Conservation (phyloP, 2,329 filamentous ascomycete species). For the Cladobotryum mycophilum region DNA sequence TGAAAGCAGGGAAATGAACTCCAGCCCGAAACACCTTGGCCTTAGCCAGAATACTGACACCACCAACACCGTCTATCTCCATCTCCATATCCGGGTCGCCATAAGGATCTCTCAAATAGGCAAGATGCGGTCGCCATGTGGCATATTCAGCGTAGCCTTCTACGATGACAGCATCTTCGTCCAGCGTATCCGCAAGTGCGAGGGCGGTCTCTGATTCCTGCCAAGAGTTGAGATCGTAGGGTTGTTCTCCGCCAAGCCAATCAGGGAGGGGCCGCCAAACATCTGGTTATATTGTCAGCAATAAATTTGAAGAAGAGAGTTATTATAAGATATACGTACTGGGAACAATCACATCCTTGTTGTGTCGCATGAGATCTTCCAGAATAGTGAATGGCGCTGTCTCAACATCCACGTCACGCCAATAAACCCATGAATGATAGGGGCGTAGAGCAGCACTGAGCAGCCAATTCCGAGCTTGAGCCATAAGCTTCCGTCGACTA, state of each 20-base stretch:
- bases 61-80: constrained; percentile 97
- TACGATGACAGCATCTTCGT: constrained; percentile 97
- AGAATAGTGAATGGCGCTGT: constrained; percentile 95
- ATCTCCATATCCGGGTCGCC: constrained; percentile 99
- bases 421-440: constrained; percentile 98
- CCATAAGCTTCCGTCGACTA: constrained; percentile 91
- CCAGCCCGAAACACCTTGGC: constrained; percentile 91
- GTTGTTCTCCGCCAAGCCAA: constrained; percentile 97
- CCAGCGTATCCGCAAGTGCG: constrained; percentile 85
- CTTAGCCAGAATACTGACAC: constrained; percentile 95
- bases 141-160: constrained; percentile 98
- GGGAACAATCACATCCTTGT: constrained; percentile 97
- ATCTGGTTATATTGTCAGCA: constrained; percentile 49
- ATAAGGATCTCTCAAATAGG: constrained; percentile 92
- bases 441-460: constrained; percentile 87
- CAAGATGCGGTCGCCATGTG: constrained; percentile 94
- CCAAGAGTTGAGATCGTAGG: constrained; percentile 98
- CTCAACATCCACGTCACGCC: constrained; percentile 97
- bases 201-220: constrained; percentile 97
- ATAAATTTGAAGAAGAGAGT: not conserved
- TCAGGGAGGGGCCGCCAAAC: constrained; percentile 98
- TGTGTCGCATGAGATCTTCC: constrained; percentile 96
- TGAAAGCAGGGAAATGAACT: constrained; percentile 96
- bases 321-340: constrained; percentile 56
- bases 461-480: constrained; percentile 94